Evolutionary conservation across 805 yeast species (phyloP), one percentile per base, ranked within the genome.

Genomic region (Candida corydali): DNA sequence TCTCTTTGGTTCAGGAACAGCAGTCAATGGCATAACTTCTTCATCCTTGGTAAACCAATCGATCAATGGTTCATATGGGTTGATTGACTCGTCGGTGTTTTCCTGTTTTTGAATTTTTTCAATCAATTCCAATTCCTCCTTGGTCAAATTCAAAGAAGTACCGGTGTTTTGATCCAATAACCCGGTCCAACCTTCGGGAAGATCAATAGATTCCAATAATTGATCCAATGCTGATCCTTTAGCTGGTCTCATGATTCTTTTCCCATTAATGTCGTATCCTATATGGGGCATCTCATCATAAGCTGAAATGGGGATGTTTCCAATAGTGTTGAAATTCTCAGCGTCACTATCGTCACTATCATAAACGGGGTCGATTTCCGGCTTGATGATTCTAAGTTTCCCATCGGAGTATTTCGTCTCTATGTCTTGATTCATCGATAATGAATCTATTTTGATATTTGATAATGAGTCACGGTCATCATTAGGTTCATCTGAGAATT

Each of bases 171-270:
- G 83, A 61, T 93, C 98, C 43, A 91, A 65, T 43, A 93, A 70
- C 32, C 99, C 99, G 11, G 98, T 93, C 98, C 98, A 93, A 17
- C 98, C 98, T 62, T 86, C 94, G 10, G 98, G 98, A 45, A 93
- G 70, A 43, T 93, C 99, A 42, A 93, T 93, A 20, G 80, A 71
- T 54, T 91, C 98, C 46, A 93, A 67, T 44, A 93, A 73, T 52
- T 82, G 84, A 54, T 93, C 98, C 46, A 93, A 73, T 1, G 98
- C 98, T 40, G 94, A 80, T 10, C 97, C 96, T 52, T 86, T 83
- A 8, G 98, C 98, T 9, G 99, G 99, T 60, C 99, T 79, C 98
- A 93, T 91, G 55, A 93, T 89, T 55, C 98, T 78, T 58, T 89
- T 91, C 53, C 99, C 98, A 57, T 93, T 93, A 52, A 93, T 89